Conservation (phyloP, 371 early-diverging fungal species). For the Syncephalis fuscata region DNA sequence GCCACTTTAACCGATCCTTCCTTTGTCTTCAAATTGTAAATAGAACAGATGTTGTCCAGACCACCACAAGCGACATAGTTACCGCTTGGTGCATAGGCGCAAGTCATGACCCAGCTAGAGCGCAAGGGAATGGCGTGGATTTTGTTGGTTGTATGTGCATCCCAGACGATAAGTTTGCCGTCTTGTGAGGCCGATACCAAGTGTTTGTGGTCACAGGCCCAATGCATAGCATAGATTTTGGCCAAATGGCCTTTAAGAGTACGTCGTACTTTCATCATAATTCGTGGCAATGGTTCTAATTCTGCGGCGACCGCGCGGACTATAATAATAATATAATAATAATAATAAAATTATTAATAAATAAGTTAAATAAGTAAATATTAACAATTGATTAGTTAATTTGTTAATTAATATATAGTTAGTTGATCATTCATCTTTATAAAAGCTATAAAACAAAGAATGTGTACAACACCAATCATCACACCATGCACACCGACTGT, state of each 20-base stretch:
- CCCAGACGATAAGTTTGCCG: slow-evolving; percentile 98
- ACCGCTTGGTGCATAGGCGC: slow-evolving; percentile 95
- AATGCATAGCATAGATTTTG: slow-evolving; percentile 98
- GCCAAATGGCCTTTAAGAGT: slow-evolving; percentile 96
- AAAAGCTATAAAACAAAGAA: background rate
- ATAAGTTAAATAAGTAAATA: no score
- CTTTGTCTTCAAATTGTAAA: slow-evolving; percentile 83
- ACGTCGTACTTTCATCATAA: slow-evolving; percentile 86
- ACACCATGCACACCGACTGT: background rate
- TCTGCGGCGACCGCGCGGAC: slow-evolving; percentile 20
- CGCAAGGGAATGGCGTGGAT: slow-evolving; percentile 92
- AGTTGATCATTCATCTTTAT: no score
- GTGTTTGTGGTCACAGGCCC: slow-evolving; percentile 89
- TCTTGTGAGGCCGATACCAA: slow-evolving; percentile 97
- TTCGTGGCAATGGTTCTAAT: slow-evolving; percentile 64
- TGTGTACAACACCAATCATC: background rate
- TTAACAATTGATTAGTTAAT: no score
- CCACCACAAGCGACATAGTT: slow-evolving; percentile 98
- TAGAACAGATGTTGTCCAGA: slow-evolving; percentile 93
- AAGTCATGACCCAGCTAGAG: slow-evolving; percentile 99
- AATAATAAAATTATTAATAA: no score
- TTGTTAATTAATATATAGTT: no score
- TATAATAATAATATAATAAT: no score
- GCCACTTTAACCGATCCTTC: slow-evolving; percentile 86
- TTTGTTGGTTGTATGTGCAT: slow-evolving; percentile 95